Base-by-base conservation (phyloP, 176 grass and related monocot species). In the Lolium multiflorum region DNA sequence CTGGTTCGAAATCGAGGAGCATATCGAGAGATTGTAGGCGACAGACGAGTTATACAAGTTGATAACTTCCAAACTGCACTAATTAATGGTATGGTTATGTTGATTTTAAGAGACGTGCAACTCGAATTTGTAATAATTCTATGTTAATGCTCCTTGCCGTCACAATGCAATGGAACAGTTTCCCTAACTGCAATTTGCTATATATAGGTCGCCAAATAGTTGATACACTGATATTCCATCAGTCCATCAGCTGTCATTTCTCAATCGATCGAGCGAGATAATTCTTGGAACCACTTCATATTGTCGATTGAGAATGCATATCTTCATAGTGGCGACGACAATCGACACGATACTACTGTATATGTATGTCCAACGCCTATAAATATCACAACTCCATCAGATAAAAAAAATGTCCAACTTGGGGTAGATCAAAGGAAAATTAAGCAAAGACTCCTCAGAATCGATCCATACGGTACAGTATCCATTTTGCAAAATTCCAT, bases 241-340 rank as follows among this genome's bases (percentile, higher is more conserved):
- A 26, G 71, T 16, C 46, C 71, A 74, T 74, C 71, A 50, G 41
- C 46, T 50, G 71, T 74, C 71, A 74, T 50, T 74, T 26, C 71
- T 74, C 44, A 74, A 74, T 48, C 46, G 46, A 74, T 74, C 21
- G 0, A 26, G 13, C 46, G 21, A 74, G 1, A 48, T 6, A 74
- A 74, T 74, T 17, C 21, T 49, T 6, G 21, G 11, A 73, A 22
- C 46, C 71, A 74, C 71, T 50, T 50, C 21, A 74, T 50, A 74
- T 74, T 74, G 71, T 74, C 71, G 46, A 26, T 50, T 0, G 3
- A 50, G 24, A 15, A 74, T 74, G 71, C 46, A 25, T 50, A 50
- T 74, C 7, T 51, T 49, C 1, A 3, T 1, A 74, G 71, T 74
- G 71, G n/a, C 21, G 13, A 74, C 21, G 46, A 26, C 12, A 6